phyloP scores from a whole-genome alignment of 2,329 filamentous ascomycete genomes.

The Monilinia laxa region DNA sequence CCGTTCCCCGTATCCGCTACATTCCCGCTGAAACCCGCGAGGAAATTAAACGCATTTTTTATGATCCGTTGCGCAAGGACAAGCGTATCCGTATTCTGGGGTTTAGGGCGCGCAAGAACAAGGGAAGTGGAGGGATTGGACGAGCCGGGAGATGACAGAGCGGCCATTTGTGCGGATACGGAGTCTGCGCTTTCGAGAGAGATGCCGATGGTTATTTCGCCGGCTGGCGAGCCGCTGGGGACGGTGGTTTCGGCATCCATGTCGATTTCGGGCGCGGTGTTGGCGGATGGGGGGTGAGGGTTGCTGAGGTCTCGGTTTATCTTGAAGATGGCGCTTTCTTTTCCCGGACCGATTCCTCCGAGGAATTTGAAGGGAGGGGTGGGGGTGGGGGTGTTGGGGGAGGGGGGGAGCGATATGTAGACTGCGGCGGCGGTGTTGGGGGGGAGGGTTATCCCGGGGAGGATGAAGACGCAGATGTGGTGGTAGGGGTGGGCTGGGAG shows the following conservation, averaged over 20 bases:
- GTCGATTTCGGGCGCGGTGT: slow-evolving; percentile 46
- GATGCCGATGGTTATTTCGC: slow-evolving; percentile 72
- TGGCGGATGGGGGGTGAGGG: slow-evolving; percentile 26
- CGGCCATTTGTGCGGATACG: slow-evolving; percentile 69
- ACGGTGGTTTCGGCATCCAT: slow-evolving; percentile 35
- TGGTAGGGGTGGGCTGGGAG: slow-evolving; percentile 59
- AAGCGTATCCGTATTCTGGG: slow-evolving; percentile 57
- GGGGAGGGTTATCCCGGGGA: slow-evolving; percentile 72
- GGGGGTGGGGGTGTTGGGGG: slow-evolving; percentile 39
- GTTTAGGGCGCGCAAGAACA: slow-evolving; percentile 25
- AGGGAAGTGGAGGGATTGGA: slow-evolving; percentile 46
- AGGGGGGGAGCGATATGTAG: slow-evolving; percentile 68
- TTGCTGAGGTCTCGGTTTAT: slow-evolving; percentile 46
- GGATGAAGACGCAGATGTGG: slow-evolving; percentile 85
- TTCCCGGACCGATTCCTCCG: slow-evolving; percentile 84
- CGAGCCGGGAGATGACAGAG: slow-evolving; percentile 48
- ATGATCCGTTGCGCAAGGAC: slow-evolving; percentile 91
- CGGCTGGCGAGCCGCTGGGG: slow-evolving; percentile 23
- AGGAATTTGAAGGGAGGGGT: slow-evolving; percentile 67
- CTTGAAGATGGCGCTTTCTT: slow-evolving; percentile 90
- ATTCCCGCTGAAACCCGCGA: slow-evolving; percentile 78
- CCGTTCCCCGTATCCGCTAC: slow-evolving; percentile 35
- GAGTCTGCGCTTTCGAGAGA: slow-evolving; percentile 72
- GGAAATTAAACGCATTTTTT: slow-evolving; percentile 94
- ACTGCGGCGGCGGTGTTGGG: slow-evolving; percentile 80